Conservation (phyloP, 495 filamentous ascomycete genomes). For the Penicillium cosmopolitanum region DNA sequence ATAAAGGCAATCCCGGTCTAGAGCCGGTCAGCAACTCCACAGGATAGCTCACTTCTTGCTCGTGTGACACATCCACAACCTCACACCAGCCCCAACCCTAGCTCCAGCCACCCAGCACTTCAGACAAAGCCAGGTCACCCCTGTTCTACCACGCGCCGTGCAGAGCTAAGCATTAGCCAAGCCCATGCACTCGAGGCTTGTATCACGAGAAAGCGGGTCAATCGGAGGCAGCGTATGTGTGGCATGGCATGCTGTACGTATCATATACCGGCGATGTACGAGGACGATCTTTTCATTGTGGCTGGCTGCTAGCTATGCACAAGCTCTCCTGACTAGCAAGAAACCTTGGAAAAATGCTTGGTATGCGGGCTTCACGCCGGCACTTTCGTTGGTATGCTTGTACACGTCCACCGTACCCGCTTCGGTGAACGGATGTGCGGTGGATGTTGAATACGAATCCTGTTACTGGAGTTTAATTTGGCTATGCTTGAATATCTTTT, state of each 20-base stretch:
- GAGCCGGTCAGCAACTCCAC: too few species aligned
- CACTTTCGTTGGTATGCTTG: not conserved
- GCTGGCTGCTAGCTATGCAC: not conserved
- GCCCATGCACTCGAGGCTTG: constrained; percentile 25
- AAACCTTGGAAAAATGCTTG: not conserved
- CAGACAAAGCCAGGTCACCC: constrained; percentile 2
- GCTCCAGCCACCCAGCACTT: not conserved
- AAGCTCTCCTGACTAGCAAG: not conserved
- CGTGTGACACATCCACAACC: not conserved
- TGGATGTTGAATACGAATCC: not conserved
- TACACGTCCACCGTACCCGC: not conserved
- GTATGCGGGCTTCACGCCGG: constrained; percentile 1
- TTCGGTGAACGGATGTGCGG: not conserved
- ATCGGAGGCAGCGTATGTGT: constrained; percentile 2
- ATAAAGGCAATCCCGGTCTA: too few species aligned
- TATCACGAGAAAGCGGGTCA: constrained; percentile 13
- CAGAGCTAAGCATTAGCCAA: constrained; percentile 31
- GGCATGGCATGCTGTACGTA: constrained; percentile 12
- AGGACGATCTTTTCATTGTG: not conserved
- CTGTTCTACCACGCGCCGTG: constrained; percentile 10
- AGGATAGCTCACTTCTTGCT: not conserved
- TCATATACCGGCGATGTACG: constrained; percentile 4
- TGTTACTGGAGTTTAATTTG: not conserved
- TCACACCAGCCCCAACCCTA: constrained; percentile 1
- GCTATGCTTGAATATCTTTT: not conserved